phyloP scores from a whole-genome alignment of 805 yeast genomes.

The Vanderwaltozyma polyspora region DNA sequence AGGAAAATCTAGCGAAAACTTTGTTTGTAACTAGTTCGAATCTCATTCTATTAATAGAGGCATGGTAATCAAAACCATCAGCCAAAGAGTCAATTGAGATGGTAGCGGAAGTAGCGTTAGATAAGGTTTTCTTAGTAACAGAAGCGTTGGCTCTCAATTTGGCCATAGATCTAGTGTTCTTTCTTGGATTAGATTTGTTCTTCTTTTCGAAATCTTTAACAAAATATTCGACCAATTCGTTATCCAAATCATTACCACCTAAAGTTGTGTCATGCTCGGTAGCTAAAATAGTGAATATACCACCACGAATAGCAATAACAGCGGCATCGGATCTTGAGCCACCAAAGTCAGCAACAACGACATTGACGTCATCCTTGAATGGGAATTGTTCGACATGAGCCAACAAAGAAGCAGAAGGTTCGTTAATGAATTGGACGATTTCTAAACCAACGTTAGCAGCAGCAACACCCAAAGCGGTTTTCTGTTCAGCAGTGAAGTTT shows the following conservation, averaged over 20 bases:
- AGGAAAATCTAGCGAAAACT: constrained; percentile 63
- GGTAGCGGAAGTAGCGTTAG: constrained; percentile 78
- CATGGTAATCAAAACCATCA: constrained; percentile 87
- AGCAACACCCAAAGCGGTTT: constrained; percentile 46
- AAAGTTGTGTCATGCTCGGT: constrained; percentile 71
- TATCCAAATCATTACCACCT: constrained; percentile 85
- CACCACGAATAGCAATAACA: constrained; percentile 85
- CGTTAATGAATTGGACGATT: constrained; percentile 79
- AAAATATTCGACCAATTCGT: constrained; percentile 65
- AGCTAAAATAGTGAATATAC: constrained; percentile 78
- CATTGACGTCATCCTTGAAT: constrained; percentile 20
- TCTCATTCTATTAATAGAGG: constrained; percentile 87
- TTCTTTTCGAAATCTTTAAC: constrained; percentile 93
- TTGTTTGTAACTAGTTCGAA: constrained; percentile 79
- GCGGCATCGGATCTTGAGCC: constrained; percentile 95
- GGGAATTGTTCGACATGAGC: constrained; percentile 55
- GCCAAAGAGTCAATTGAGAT: constrained; percentile 92
- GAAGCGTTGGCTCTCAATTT: constrained; percentile 78
- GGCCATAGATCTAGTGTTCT: constrained; percentile 74
- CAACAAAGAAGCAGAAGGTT: constrained; percentile 83
- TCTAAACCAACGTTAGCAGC: constrained; percentile 64
- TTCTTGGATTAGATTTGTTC: constrained; percentile 67
- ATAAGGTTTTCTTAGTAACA: constrained; percentile 79
- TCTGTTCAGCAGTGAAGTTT: constrained; percentile 67
- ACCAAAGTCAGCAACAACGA: constrained; percentile 91